Percentiles rank a stretch among this genome's conserved stretches.
These are phyloP conservation scores for Penicillium tannophilum DNA, from an alignment of 495 filamentous ascomycete genomes.

Conservation along the genomic window DNA sequence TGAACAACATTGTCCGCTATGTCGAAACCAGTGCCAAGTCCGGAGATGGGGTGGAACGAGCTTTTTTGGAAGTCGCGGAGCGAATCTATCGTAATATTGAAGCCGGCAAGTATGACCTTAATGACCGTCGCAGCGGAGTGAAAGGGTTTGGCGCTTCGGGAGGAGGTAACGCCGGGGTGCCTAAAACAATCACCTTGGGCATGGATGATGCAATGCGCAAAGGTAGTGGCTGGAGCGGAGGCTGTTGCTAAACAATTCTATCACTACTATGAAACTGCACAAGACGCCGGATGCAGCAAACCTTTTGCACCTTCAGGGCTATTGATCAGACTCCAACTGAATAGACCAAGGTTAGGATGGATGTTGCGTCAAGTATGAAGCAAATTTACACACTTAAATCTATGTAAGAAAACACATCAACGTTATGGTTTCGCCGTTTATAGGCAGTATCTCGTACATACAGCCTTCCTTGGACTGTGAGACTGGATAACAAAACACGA, in stretches of 20 bases:
- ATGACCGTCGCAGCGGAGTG: conserved; percentile 91
- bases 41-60: conserved; percentile 88
- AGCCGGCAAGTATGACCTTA: conserved; percentile 88
- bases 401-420: conserved; percentile 4
- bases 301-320: neutral
- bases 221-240: conserved; percentile 45
- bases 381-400: conserved; percentile 2
- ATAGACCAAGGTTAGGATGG: neutral
- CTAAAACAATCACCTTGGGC: conserved; percentile 58
- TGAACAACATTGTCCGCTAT: conserved; percentile 82
- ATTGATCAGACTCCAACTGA: neutral
- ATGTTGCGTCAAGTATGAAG: neutral
- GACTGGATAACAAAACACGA: neutral
- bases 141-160: conserved; percentile 69
- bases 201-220: conserved; percentile 57
- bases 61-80: conserved; percentile 90
- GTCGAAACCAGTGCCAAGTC: conserved; percentile 96
- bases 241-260: conserved; percentile 45
- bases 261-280: neutral
- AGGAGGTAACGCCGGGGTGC: conserved; percentile 36
- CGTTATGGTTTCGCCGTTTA: neutral
- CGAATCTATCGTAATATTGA: conserved; percentile 95
- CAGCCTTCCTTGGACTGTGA: neutral
- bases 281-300: neutral
- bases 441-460: neutral